Percentiles rank a stretch among this genome's conserved stretches.
Conservation (phyloP, 2,329 filamentous ascomycete species). For the Didymella glomerata region DNA sequence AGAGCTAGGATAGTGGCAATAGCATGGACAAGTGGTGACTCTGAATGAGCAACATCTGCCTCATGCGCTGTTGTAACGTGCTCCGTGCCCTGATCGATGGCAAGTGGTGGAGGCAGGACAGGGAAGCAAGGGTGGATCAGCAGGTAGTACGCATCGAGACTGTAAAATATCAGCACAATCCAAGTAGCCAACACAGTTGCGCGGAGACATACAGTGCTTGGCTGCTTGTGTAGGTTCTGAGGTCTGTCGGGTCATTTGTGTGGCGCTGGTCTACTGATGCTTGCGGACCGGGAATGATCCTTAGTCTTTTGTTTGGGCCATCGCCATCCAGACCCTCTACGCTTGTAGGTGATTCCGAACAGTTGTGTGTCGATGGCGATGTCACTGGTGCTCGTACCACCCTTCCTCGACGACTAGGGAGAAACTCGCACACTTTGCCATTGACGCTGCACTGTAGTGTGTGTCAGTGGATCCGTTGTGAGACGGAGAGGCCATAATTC, state of each 20-base stretch:
- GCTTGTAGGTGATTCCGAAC: conserved; percentile 7
- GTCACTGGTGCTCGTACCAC: conserved; percentile 12
- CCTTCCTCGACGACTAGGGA: conserved; percentile 14
- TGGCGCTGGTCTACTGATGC: not conserved
- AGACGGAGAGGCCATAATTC: not conserved
- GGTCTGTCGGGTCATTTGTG: not conserved
- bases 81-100: not conserved
- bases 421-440: conserved; percentile 9
- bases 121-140: conserved; percentile 18
- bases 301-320: not conserved
- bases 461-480: not conserved
- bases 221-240: not conserved
- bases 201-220: conserved; percentile 1
- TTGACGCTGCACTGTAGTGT: conserved; percentile 6
- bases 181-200: not conserved
- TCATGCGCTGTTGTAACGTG: not conserved
- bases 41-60: not conserved
- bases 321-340: not conserved
- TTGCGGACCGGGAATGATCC: not conserved
- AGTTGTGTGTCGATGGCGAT: conserved; percentile 3
- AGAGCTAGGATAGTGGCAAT: conserved; percentile 5
- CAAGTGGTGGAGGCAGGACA: conserved; percentile 7
- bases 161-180: not conserved
- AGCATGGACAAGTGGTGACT: conserved; percentile 13
- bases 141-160: conserved; percentile 13